Conservation (phyloP, 208 protist species). For the Naegleria gruberi region DNA sequence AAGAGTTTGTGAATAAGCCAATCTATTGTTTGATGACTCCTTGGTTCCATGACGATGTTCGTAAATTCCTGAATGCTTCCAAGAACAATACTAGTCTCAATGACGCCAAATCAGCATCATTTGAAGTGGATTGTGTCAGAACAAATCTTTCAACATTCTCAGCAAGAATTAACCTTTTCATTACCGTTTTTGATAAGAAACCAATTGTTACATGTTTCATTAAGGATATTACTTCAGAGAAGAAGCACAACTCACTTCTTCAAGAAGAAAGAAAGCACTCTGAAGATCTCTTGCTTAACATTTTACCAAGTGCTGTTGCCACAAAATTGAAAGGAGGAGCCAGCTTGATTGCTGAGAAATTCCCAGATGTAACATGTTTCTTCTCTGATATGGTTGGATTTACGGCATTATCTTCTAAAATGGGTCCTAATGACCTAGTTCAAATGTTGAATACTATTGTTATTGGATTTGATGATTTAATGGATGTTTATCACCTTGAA, state of each 20-base stretch:
- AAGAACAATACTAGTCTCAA: not conserved
- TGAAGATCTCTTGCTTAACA: not conserved
- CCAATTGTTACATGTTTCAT: not conserved
- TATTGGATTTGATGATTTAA: conserved; percentile 19
- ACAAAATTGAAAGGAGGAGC: not conserved
- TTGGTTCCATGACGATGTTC: not conserved
- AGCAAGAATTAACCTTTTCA: not conserved
- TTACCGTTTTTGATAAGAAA: not conserved
- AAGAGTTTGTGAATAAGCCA: not conserved
- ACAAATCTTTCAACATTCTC: not conserved
- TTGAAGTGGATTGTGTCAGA: not conserved
- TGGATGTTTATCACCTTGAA: not conserved
- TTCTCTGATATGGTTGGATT: conserved; percentile 28
- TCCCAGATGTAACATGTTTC: not conserved
- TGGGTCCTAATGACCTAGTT: conserved; percentile 22
- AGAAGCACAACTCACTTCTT: not conserved
- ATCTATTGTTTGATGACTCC: not conserved
- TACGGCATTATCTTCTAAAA: conserved; percentile 33
- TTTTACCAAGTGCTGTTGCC: not conserved
- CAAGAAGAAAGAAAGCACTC: not conserved
- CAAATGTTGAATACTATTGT: not conserved
- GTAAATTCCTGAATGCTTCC: not conserved
- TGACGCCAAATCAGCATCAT: not conserved
- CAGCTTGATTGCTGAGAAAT: not conserved
- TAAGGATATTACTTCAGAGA: not conserved